Evolutionary conservation across 1,284 basidiomycete species (phyloP).

Genomic region (Melampsora larici-populina): DNA sequence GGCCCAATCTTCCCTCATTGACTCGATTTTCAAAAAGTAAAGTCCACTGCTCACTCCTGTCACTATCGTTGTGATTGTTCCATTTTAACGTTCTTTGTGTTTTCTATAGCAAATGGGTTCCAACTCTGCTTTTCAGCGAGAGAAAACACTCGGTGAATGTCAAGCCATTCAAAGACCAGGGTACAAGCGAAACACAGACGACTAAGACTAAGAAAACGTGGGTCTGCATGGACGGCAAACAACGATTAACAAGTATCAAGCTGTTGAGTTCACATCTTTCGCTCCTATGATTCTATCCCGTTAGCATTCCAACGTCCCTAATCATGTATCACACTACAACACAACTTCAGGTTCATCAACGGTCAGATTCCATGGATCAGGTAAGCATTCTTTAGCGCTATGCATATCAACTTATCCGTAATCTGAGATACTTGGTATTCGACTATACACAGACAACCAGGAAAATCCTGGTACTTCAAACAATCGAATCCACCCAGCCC

Average conservation of each 20-base stretch:
- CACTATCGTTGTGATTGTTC: background rate
- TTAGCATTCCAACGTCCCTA: too few species aligned
- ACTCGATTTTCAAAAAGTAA: conserved; percentile 43
- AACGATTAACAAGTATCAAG: conserved; percentile 40
- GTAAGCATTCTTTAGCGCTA: background rate
- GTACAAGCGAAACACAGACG: background rate
- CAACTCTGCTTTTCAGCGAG: conserved; percentile 41
- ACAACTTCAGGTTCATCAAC: conserved; percentile 19
- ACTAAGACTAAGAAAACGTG: conserved; percentile 12
- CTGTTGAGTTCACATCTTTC: conserved; percentile 13
- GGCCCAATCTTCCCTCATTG: conserved; percentile 36
- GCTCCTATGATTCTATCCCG: too few species aligned
- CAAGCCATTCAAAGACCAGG: background rate
- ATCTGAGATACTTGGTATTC: background rate
- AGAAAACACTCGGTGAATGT: background rate
- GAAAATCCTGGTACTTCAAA: conserved; percentile 30
- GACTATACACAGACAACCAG: conserved; percentile 20
- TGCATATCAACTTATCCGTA: too few species aligned
- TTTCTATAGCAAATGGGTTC: conserved; percentile 40
- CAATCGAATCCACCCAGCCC: conserved; percentile 31
- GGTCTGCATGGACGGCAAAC: conserved; percentile 44
- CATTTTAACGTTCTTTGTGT: background rate
- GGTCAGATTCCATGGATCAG: conserved; percentile 42
- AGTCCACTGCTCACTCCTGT: background rate
- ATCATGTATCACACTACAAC: background rate